Percentiles rank a stretch among this genome's conserved stretches.
Evolutionary conservation across 768 basidiomycete genomes (phyloP).

Genomic region (Tephrocybe sp.): DNA sequence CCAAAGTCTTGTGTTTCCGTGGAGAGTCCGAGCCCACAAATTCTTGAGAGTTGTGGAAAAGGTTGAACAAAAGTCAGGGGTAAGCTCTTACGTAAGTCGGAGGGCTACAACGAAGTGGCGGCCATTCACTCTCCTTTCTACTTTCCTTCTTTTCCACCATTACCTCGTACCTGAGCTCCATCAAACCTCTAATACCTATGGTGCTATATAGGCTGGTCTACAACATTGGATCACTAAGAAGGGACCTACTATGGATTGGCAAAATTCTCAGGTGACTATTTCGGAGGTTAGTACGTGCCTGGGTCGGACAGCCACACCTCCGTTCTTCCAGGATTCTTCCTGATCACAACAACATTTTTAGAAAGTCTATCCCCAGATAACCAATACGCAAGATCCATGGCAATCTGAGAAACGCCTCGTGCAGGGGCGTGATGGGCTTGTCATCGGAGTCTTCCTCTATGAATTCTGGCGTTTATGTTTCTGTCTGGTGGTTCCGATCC

Average conservation of each 20-base stretch:
- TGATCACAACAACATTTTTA: constrained; percentile 6
- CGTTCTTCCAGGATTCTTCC: constrained; percentile 33
- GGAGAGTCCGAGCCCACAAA: constrained; percentile 1
- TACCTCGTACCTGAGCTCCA: constrained; percentile 1
- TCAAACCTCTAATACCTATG: too few species aligned
- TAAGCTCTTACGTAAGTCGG: constrained; percentile 19
- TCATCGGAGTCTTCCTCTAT: constrained; percentile 12
- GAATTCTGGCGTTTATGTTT: neutral
- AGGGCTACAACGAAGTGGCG: constrained; percentile 6
- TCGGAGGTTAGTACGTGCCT: constrained; percentile 22
- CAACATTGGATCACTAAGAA: too few species aligned
- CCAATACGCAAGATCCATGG: neutral
- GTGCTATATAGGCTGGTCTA: too few species aligned
- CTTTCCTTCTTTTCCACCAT: neutral
- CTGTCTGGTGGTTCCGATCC: neutral
- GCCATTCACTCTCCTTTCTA: constrained; percentile 5
- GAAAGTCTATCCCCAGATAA: constrained; percentile 6
- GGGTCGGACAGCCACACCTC: constrained; percentile 34
- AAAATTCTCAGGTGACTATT: constrained; percentile 1
- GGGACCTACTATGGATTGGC: neutral
- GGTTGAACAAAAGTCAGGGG: constrained; percentile 1
- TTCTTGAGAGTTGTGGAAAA: neutral
- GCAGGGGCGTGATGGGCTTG: constrained; percentile 6
- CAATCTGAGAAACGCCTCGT: constrained; percentile 1
- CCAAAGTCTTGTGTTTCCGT: constrained; percentile 13